A percentile compares a stretch with the other conserved stretches of the same genome.
phyloP scores from a whole-genome alignment of 495 filamentous ascomycete genomes.

The Amphirosellinia nigrospora region DNA sequence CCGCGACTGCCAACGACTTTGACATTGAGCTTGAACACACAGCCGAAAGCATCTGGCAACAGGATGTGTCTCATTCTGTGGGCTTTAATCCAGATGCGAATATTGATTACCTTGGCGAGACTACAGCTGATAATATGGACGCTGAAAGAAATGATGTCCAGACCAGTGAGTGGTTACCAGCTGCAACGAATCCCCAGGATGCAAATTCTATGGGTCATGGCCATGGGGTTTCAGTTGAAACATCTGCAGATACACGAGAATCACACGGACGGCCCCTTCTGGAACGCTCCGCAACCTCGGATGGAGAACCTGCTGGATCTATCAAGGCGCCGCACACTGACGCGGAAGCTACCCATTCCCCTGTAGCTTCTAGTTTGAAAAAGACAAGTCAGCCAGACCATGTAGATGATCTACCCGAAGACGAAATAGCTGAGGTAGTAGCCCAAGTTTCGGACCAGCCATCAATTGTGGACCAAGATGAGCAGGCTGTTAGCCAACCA shows the following conservation, averaged over 20 bases:
- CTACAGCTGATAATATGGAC: constrained; percentile 28
- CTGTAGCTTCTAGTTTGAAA: neutral
- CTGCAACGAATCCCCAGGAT: neutral
- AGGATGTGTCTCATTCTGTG: constrained; percentile 29
- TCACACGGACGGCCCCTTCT: neutral
- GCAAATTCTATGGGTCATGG: neutral
- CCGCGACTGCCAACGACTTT: constrained; percentile 34
- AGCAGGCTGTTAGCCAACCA: constrained; percentile 4
- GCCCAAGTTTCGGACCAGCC: constrained; percentile 8
- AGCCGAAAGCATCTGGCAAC: constrained; percentile 34
- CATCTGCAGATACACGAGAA: neutral
- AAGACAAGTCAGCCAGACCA: neutral
- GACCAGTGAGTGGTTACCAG: constrained; percentile 18
- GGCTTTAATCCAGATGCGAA: constrained; percentile 40
- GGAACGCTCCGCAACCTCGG: neutral
- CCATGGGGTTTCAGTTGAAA: neutral
- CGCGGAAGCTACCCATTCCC: neutral
- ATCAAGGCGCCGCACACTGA: constrained; percentile 1
- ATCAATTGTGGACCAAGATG: constrained; percentile 5
- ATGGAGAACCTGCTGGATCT: neutral
- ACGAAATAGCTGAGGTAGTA: neutral
- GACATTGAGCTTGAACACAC: constrained; percentile 38
- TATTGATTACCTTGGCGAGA: constrained; percentile 34
- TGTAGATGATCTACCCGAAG: constrained; percentile 3
- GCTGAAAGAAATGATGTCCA: constrained; percentile 41